Evolutionary conservation across 1,284 basidiomycete genomes (phyloP).

Genomic region (Austropuccinia psidii): DNA sequence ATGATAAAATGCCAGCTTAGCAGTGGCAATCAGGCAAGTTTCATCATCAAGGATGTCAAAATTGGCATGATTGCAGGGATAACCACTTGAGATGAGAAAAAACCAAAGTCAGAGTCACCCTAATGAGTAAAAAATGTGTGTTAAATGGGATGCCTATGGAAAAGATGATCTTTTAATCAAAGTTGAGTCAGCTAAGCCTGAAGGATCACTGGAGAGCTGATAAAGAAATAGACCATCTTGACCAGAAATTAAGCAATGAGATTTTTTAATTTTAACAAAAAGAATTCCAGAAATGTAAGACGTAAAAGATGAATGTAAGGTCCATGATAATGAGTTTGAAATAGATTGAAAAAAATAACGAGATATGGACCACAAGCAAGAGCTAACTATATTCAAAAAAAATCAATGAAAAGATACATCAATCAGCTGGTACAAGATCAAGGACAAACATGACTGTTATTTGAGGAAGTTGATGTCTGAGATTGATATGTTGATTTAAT

Average conservation of each 20-base stretch:
- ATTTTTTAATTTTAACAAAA: not conserved
- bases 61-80: conserved; percentile 11
- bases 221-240: conserved; percentile 23
- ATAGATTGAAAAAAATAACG: no score
- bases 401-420: no score
- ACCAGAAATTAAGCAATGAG: conserved; percentile 7
- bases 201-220: not conserved
- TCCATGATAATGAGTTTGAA: no score
- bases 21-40: not conserved
- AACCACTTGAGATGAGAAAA: conserved; percentile 2
- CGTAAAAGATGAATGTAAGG: conserved; percentile 26
- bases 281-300: not conserved
- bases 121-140: not conserved
- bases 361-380: no score
- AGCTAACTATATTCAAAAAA: no score
- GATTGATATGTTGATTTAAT: no score
- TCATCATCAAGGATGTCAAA: conserved; percentile 18
- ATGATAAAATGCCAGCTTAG: not conserved
- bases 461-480: no score
- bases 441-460: no score
- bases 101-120: no score
- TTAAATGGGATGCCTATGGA: not conserved
- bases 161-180: conserved; percentile 17
- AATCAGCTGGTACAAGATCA: no score
- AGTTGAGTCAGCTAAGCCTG: not conserved